A percentile compares a stretch with the other conserved stretches of the same genome.
Evolutionary conservation across 495 filamentous ascomycete species (phyloP).

Genomic region (Podospora pseudoanserina): DNA sequence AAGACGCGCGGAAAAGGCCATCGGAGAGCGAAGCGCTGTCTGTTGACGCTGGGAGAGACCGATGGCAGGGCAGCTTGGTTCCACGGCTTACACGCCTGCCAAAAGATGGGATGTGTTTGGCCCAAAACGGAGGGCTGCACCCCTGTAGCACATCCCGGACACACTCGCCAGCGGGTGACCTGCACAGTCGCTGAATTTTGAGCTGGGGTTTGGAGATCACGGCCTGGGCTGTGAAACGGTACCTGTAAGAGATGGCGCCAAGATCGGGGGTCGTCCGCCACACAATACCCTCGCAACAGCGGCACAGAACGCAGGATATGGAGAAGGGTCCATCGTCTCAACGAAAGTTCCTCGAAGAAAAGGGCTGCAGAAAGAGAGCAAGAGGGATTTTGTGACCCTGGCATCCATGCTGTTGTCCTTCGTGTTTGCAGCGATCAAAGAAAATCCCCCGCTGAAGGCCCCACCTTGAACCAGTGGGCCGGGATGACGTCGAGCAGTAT

Average conservation of each 20-base stretch:
- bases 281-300: constrained; percentile 8
- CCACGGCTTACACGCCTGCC: neutral
- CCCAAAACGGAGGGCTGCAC: constrained; percentile 4
- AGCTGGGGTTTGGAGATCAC: constrained; percentile 15
- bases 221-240: constrained; percentile 31
- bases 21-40: neutral
- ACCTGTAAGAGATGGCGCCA: constrained; percentile 32
- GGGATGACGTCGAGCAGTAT: neutral
- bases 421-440: neutral
- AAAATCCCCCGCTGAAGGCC: neutral
- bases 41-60: neutral
- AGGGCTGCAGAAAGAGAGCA: neutral
- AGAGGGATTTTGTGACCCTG: neutral
- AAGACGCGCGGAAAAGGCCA: constrained; percentile 8
- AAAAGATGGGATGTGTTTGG: constrained; percentile 12
- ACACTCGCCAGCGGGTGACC: constrained; percentile 16
- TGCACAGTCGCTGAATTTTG: neutral
- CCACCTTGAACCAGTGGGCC: neutral
- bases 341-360: neutral
- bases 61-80: neutral
- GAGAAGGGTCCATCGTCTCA: constrained; percentile 2
- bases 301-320: constrained; percentile 3
- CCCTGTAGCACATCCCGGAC: constrained; percentile 21
- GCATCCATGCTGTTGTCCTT: neutral
- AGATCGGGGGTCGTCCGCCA: constrained; percentile 17